A percentile compares a stretch with the other conserved stretches of the same genome.
Evolutionary conservation across 148 eudicot species (phyloP).

Genomic region (Chenopodium suecicum): DNA sequence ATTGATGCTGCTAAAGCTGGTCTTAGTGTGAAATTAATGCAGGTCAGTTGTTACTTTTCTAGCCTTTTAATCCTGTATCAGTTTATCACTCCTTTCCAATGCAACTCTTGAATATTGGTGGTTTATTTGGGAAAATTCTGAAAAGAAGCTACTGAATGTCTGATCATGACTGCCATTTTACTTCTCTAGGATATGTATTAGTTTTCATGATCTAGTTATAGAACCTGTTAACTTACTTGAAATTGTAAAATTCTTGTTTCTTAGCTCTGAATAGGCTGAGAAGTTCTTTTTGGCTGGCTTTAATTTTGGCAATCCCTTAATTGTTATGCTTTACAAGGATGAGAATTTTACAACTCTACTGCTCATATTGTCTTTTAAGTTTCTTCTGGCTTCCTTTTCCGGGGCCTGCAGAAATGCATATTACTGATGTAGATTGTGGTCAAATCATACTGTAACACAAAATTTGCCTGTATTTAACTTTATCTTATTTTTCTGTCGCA

Average conservation of each 20-base stretch:
- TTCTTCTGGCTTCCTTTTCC: not conserved
- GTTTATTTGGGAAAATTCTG: not conserved
- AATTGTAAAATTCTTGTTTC: not conserved
- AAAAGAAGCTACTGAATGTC: not conserved
- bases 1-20: slow-evolving; percentile 64
- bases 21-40: slow-evolving; percentile 77
- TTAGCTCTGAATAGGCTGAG: not conserved
- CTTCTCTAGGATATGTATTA: not conserved
- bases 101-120: not conserved
- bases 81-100: not conserved
- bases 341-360: not conserved
- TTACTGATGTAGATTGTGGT: not conserved
- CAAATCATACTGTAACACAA: not conserved
- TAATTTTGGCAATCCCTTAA: not conserved
- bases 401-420: not conserved
- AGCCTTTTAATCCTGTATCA: not conserved
- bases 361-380: not conserved
- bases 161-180: no score
- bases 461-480: no score
- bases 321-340: not conserved
- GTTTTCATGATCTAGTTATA: not conserved
- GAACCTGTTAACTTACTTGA: not conserved
- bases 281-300: not conserved
- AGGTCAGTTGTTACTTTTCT: slow-evolving; percentile 42
- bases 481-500: no score